Evolutionary conservation across 129 eudicot genomes (phyloP).

Genomic region (Pittosporum tobira): DNA sequence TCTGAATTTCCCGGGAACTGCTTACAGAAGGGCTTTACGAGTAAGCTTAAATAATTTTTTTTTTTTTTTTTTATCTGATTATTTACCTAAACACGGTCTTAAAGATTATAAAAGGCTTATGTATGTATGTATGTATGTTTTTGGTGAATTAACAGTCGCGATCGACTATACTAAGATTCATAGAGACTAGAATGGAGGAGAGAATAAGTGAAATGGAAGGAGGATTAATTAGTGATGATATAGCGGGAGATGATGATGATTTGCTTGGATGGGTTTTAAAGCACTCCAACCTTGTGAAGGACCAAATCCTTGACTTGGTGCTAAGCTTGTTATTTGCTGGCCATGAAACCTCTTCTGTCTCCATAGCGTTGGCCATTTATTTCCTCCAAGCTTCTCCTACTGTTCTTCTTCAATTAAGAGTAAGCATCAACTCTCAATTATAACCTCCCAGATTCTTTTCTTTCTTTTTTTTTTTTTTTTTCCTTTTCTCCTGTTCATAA

Average conservation of each 20-base stretch:
- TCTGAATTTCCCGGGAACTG: slow-evolving; percentile 87
- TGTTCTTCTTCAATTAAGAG: slow-evolving; percentile 73
- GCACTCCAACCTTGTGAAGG: slow-evolving; percentile 70
- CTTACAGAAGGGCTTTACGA: slow-evolving; percentile 77
- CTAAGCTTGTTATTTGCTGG: slow-evolving; percentile 91
- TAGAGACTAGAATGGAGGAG: slow-evolving; percentile 74
- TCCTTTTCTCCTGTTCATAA: neutral
- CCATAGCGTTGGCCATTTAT: slow-evolving; percentile 80
- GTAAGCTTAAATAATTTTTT: slow-evolving; percentile 17
- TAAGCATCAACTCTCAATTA: slow-evolving; percentile 21
- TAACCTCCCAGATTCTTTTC: neutral
- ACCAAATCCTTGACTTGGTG: slow-evolving; percentile 90
- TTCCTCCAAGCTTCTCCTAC: slow-evolving; percentile 67
- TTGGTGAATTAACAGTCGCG: slow-evolving; percentile 50
- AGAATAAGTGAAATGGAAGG: slow-evolving; percentile 28
- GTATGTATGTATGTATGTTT: neutral
- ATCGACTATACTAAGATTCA: slow-evolving; percentile 62
- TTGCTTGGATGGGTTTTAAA: slow-evolving; percentile 91
- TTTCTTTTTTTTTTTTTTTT: neutral
- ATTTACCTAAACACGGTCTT: neutral
- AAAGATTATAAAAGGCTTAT: neutral
- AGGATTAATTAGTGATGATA: neutral
- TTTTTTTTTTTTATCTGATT: too few species aligned
- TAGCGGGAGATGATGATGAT: slow-evolving; percentile 45
- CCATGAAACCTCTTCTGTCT: slow-evolving; percentile 94